Evolutionary conservation across 306 rosid species (phyloP).

Genomic region (Citrullus amarus): DNA sequence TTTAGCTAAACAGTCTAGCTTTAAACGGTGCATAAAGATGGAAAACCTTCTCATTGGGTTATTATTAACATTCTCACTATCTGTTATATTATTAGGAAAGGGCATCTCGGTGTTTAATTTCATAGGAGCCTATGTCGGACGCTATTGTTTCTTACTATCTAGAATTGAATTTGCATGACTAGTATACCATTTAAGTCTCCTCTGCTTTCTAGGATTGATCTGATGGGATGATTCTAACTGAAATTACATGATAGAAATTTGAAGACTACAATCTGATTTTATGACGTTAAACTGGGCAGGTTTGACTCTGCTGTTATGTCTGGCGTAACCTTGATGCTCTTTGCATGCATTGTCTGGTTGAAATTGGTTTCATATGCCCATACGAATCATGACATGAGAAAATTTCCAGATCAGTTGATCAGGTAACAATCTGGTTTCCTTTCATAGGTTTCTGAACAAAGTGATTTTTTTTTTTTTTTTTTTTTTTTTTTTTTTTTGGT

Average conservation of each 20-base stretch:
- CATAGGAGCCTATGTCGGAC: not conserved
- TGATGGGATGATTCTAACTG: not conserved
- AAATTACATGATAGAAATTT: not conserved
- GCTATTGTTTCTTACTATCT: not conserved
- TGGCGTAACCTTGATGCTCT: slow-evolving; percentile 71
- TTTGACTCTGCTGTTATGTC: slow-evolving; percentile 73
- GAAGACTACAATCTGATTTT: not conserved
- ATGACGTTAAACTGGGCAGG: slow-evolving; percentile 33
- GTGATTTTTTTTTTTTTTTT: no score
- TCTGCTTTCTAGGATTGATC: not conserved
- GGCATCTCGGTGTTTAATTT: not conserved
- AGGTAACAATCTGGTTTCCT: slow-evolving; percentile 37
- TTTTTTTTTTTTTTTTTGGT: not conserved
- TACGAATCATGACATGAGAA: slow-evolving; percentile 72
- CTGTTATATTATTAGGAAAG: not conserved
- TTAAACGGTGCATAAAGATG: not conserved
- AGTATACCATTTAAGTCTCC: not conserved
- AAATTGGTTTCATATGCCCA: slow-evolving; percentile 86
- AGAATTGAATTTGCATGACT: not conserved
- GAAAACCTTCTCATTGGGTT: not conserved
- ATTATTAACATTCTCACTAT: not conserved
- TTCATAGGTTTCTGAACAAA: not conserved
- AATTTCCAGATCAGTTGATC: slow-evolving; percentile 31
- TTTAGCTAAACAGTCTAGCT: not conserved
- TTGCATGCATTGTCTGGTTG: slow-evolving; percentile 77